Evolutionary conservation across 140 eudicot genomes (phyloP).

Genomic region (Stevia rebaudiana): DNA sequence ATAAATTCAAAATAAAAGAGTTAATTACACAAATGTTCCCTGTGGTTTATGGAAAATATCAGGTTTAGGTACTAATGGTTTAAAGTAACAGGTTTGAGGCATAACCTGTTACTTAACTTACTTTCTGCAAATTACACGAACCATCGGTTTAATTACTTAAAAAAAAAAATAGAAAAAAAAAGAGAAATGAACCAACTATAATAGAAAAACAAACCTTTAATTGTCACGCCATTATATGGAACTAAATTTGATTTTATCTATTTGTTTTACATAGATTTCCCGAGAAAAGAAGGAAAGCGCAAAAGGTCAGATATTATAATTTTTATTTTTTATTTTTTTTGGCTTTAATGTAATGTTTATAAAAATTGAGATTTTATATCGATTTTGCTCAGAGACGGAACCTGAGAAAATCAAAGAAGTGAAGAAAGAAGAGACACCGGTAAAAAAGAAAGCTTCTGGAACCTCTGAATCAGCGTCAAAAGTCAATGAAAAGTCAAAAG

Average conservation of each 20-base stretch:
- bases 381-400: constrained; percentile 38
- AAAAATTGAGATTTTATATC: not conserved
- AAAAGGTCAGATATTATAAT: constrained; percentile 58
- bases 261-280: constrained; percentile 22
- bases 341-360: not conserved
- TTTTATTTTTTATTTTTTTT: not conserved
- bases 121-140: too few relatives aligned
- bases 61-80: too few relatives aligned
- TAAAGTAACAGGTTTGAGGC: too few relatives aligned
- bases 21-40: too few relatives aligned
- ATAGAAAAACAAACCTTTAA: not conserved
- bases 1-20: not conserved
- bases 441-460: constrained; percentile 44
- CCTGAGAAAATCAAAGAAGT: constrained; percentile 38
- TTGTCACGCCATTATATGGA: not conserved
- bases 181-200: not conserved
- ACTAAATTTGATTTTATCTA: constrained; percentile 14
- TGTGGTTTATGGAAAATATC: too few relatives aligned
- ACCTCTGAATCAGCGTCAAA: constrained; percentile 32
- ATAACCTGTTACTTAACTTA: too few relatives aligned
- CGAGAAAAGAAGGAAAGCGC: constrained; percentile 41
- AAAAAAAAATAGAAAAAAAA: too few relatives aligned
- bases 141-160: too few relatives aligned
- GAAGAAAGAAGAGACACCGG: constrained; percentile 31
- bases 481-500: constrained; percentile 34